These are phyloP conservation scores for Pleurozium schreberi DNA, from an alignment of 225 moss, liverwort and hornwort species.

Conservation along the genomic window DNA sequence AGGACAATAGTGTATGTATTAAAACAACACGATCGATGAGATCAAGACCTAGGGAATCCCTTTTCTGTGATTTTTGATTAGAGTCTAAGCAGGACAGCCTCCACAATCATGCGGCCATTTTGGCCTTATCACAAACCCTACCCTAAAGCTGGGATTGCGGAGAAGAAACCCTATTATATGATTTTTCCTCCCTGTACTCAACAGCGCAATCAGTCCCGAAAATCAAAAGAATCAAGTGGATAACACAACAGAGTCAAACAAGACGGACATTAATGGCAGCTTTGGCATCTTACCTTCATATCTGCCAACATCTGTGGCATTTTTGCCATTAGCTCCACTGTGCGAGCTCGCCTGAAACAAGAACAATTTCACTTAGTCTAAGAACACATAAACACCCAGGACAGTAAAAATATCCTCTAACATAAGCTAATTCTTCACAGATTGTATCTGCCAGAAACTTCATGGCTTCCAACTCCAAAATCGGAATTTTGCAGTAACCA, in stretches of 20 bases:
- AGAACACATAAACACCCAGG: not conserved
- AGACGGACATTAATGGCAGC: not conserved
- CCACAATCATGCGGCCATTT: too few species aligned
- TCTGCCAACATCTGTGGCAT: slow-evolving; percentile 88
- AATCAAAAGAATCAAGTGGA: not conserved
- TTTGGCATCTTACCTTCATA: slow-evolving; percentile 36
- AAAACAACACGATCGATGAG: not conserved
- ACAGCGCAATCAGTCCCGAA: not conserved
- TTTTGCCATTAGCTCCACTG: slow-evolving; percentile 74
- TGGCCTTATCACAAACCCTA: not conserved
- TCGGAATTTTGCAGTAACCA: not conserved
- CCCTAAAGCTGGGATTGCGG: not conserved
- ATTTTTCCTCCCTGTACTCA: not conserved
- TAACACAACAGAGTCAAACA: not conserved
- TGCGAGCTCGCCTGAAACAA: slow-evolving; percentile 64
- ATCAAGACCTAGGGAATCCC: not conserved
- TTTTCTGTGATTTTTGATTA: too few species aligned
- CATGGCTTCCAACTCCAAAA: not conserved
- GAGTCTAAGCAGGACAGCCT: too few species aligned
- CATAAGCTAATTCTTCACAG: not conserved
- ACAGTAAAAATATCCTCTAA: not conserved
- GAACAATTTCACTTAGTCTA: not conserved
- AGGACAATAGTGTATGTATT: not conserved
- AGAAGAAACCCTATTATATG: not conserved
- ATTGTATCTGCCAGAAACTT: not conserved